Evolutionary conservation across 2,329 filamentous ascomycete genomes (phyloP).

Genomic region (Aspergillus sp.): DNA sequence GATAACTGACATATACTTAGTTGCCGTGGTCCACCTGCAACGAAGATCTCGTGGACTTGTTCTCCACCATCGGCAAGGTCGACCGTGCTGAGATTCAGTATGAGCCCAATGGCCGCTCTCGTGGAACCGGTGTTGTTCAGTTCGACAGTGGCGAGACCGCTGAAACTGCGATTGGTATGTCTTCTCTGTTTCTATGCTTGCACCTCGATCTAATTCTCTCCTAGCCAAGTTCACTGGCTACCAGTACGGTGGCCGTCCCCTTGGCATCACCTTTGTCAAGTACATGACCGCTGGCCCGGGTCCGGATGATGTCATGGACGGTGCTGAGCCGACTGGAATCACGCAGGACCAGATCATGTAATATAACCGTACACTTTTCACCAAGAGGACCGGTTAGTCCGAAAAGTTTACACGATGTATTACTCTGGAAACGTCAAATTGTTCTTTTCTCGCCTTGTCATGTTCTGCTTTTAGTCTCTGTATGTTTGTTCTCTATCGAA

Average conservation of each 20-base stretch:
- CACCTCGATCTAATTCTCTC: conserved; percentile 18
- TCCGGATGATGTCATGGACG: conserved; percentile 72
- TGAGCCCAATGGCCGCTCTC: conserved; percentile 90
- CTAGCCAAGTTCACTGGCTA: conserved; percentile 92
- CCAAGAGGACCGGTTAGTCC: conserved; percentile 1
- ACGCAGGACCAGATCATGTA: conserved; percentile 99
- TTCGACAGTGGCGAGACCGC: conserved; percentile 81
- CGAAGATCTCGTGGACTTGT: conserved; percentile 91
- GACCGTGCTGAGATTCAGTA: conserved; percentile 99
- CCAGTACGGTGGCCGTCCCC: conserved; percentile 90
- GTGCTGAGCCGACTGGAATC: conserved; percentile 64
- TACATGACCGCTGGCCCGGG: conserved; percentile 68
- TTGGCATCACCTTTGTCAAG: conserved; percentile 90
- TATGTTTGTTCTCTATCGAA: too few relatives aligned
- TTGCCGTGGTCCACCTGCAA: conserved; percentile 99
- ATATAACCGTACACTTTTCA: conserved; percentile 13
- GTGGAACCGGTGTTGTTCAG: conserved; percentile 92
- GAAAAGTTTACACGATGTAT: conserved; percentile 7
- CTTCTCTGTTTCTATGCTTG: background rate
- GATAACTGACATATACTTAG: conserved; percentile 44
- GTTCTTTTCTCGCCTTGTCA: too few relatives aligned
- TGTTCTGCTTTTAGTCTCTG: too few relatives aligned
- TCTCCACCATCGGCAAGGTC: conserved; percentile 96
- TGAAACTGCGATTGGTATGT: conserved; percentile 76
- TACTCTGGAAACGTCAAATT: conserved; percentile 1